Conservation (phyloP, 2,329 filamentous ascomycete species). For the Zymoseptoria brevis region DNA sequence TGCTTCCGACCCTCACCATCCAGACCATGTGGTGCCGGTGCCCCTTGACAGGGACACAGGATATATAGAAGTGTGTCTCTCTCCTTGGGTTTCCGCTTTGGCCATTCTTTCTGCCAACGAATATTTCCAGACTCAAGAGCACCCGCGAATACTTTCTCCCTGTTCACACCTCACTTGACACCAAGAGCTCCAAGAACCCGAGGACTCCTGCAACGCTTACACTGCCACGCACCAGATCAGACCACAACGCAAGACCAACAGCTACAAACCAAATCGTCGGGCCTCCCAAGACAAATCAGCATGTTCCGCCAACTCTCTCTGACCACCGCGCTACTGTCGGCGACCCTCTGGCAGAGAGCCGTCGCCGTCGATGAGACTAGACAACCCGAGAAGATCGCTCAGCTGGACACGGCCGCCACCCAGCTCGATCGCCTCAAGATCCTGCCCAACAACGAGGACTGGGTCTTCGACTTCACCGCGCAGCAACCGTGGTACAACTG, state of each 20-base stretch:
- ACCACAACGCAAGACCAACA: conserved; percentile 4
- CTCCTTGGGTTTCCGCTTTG: conserved; percentile 9
- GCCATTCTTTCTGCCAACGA: conserved; percentile 2
- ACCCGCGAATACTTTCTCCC: background rate
- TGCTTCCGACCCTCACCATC: background rate
- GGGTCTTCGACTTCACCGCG: conserved; percentile 43
- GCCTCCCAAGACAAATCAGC: conserved; percentile 2
- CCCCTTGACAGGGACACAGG: conserved; percentile 8
- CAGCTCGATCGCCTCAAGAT: conserved; percentile 39
- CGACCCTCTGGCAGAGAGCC: conserved; percentile 17
- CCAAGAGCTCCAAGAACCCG: background rate
- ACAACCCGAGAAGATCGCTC: conserved; percentile 34
- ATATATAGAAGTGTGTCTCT: conserved; percentile 15
- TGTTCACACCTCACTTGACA: background rate
- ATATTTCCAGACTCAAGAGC: conserved; percentile 1
- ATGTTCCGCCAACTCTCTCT: conserved; percentile 15
- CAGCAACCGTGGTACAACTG: conserved; percentile 36
- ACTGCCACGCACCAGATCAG: conserved; percentile 5
- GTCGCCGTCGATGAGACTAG: conserved; percentile 33
- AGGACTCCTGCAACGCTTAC: background rate
- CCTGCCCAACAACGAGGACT: conserved; percentile 36
- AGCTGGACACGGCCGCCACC: conserved; percentile 36
- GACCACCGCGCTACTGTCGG: conserved; percentile 13
- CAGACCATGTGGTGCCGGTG: conserved; percentile 7
- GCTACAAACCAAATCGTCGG: conserved; percentile 4